These are phyloP conservation scores for Ballota nigra DNA, from an alignment of 257 asterid genomes.

Conservation along the genomic window DNA sequence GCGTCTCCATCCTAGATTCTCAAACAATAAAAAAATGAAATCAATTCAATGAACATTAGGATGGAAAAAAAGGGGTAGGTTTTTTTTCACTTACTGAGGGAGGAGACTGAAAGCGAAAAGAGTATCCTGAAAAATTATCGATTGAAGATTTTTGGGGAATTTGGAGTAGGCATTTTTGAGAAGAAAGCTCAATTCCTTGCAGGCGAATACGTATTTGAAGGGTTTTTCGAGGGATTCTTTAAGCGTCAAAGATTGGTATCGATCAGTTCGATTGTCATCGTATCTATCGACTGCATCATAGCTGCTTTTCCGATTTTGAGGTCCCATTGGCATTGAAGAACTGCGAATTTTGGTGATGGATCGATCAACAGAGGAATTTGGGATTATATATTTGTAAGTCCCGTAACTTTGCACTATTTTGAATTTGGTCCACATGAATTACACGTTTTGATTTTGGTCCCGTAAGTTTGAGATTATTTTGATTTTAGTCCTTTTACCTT, in stretches of 20 bases:
- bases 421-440: too few relatives aligned
- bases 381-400: too few relatives aligned
- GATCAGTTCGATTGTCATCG: conserved; percentile 24
- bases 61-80: neutral
- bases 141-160: conserved; percentile 59
- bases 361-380: neutral
- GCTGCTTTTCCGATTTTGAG: conserved; percentile 20
- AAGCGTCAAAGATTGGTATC: conserved; percentile 51
- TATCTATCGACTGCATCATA: neutral
- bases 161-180: conserved; percentile 52
- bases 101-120: conserved; percentile 73
- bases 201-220: conserved; percentile 46
- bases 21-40: neutral
- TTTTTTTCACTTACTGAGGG: conserved; percentile 46
- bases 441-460: too few relatives aligned
- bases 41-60: conserved; percentile 3
- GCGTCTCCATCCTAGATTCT: conserved; percentile 52
- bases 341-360: neutral
- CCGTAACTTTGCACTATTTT: too few relatives aligned
- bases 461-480: too few relatives aligned
- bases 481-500: too few relatives aligned
- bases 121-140: conserved; percentile 62
- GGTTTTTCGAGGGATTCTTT: conserved; percentile 49
- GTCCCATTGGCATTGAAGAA: conserved; percentile 30
- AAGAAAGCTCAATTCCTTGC: conserved; percentile 60